Evolutionary conservation across 257 asterid genomes (phyloP).

Genomic region (Ehretia macrophylla): DNA sequence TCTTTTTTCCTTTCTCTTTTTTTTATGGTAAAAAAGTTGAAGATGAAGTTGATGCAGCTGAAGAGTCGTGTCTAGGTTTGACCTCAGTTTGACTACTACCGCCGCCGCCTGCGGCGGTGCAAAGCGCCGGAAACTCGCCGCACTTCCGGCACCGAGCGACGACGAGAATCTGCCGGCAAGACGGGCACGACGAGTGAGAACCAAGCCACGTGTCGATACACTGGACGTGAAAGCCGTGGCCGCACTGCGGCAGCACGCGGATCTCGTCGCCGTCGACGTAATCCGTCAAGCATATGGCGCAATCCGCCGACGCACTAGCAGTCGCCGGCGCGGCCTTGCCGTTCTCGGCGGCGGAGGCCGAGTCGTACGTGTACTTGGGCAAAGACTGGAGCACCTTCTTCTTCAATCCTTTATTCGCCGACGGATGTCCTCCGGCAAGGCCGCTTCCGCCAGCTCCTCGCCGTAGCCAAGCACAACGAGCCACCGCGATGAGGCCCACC

Average conservation of each 20-base stretch:
- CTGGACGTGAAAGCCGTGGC: conserved; percentile 45
- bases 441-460: conserved; percentile 18
- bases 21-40: not conserved
- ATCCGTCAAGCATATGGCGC: conserved; percentile 48
- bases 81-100: not conserved
- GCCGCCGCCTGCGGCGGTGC: conserved; percentile 2
- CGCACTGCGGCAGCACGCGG: conserved; percentile 53
- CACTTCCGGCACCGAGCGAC: conserved; percentile 39
- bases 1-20: not conserved
- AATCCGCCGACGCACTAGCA: conserved; percentile 23
- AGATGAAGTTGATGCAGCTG: not conserved
- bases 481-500: conserved; percentile 44
- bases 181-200: conserved; percentile 64
- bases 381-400: conserved; percentile 39
- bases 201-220: conserved; percentile 62
- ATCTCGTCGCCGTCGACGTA: conserved; percentile 52
- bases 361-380: conserved; percentile 43
- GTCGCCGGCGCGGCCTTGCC: not conserved
- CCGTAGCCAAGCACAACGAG: conserved; percentile 54
- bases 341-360: conserved; percentile 13
- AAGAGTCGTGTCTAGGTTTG: conserved; percentile 3
- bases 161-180: conserved; percentile 43
- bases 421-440: not conserved
- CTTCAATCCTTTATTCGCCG: conserved; percentile 39
- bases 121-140: conserved; percentile 24